Conservation (phyloP, 345 rosid genomes). For the Mangifera indica region DNA sequence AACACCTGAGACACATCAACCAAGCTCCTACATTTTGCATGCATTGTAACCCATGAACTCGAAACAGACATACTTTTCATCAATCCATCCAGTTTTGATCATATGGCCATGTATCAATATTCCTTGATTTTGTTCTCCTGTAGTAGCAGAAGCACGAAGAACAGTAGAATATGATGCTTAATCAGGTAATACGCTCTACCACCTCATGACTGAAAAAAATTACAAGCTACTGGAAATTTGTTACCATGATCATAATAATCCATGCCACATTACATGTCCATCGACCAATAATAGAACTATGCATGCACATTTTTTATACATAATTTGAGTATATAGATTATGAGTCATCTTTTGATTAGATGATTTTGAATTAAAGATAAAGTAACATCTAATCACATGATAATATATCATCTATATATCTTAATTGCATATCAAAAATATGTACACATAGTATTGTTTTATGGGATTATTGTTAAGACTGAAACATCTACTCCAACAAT, state of each 20-base stretch:
- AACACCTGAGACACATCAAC: constrained; percentile 30
- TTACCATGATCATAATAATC: no score
- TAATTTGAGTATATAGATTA: no score
- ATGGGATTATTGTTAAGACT: no score
- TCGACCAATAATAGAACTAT: no score
- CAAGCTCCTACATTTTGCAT: constrained; percentile 44
- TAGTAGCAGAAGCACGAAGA: constrained; percentile 42
- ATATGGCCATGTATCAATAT: constrained; percentile 35
- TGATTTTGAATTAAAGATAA: no score
- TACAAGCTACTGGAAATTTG: constrained; percentile 35
- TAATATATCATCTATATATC: no score
- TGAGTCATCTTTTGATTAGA: no score
- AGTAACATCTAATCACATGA: no score
- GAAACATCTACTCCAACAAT: no score
- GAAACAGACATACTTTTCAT: constrained; percentile 22
- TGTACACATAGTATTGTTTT: no score
- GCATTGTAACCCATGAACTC: constrained; percentile 45
- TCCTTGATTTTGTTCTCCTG: constrained; percentile 37
- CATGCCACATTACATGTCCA: constrained; percentile 41
- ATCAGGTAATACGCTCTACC: constrained; percentile 35
- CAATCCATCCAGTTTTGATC: constrained; percentile 38
- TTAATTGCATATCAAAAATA: no score
- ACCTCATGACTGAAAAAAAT: constrained; percentile 34
- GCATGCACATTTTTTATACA: no score
- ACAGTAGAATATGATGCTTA: constrained; percentile 44